Percentiles rank a stretch among this genome's conserved stretches.
Evolutionary conservation across 2,329 filamentous ascomycete genomes (phyloP).

Genomic region (Nothopassalora personata): DNA sequence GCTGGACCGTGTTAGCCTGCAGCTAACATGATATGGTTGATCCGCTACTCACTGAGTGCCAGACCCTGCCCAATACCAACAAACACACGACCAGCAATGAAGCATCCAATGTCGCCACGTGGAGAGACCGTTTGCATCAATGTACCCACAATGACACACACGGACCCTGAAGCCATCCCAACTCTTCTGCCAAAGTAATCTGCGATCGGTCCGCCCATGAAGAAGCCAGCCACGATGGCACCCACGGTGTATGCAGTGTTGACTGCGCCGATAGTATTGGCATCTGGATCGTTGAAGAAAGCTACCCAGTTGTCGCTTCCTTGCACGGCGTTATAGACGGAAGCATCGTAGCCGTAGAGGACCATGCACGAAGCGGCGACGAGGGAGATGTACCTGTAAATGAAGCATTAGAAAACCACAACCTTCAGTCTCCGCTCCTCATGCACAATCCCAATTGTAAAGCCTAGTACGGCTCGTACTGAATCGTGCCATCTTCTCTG

Average conservation of each 20-base stretch:
- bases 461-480: constrained; percentile 1
- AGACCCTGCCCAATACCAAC: constrained; percentile 67
- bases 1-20: constrained; percentile 31
- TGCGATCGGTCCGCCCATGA: constrained; percentile 58
- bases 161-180: constrained; percentile 61
- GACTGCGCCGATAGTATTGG: constrained; percentile 48
- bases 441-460: constrained; percentile 4
- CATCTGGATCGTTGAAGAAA: constrained; percentile 53
- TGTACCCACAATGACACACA: constrained; percentile 62
- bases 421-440: background rate
- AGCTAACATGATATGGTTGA: background rate
- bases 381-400: constrained; percentile 60
- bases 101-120: constrained; percentile 55
- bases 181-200: constrained; percentile 45
- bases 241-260: constrained; percentile 68
- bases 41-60: constrained; percentile 50
- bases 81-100: constrained; percentile 63
- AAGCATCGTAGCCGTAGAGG: constrained; percentile 69
- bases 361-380: constrained; percentile 71
- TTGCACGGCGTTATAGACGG: constrained; percentile 67
- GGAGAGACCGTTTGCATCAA: constrained; percentile 64
- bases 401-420: background rate
- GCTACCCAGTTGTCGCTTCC: constrained; percentile 61
- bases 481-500: background rate
- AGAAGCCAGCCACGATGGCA: constrained; percentile 65